These are phyloP conservation scores for Mesembryanthemum crystallinum DNA, from an alignment of 148 eudicot species.

Conservation along the genomic window DNA sequence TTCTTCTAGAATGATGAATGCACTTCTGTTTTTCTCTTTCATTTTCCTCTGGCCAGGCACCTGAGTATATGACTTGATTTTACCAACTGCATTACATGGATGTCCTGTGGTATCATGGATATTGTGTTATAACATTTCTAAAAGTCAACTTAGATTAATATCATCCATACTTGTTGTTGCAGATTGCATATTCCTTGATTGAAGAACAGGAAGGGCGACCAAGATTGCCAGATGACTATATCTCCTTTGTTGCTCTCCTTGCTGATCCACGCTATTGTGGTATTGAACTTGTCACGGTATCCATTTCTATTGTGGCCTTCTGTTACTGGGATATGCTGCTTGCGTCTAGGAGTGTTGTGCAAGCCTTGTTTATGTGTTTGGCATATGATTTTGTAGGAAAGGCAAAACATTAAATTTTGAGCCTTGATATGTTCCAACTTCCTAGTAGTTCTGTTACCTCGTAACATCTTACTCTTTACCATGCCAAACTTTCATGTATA, in stretches of 20 bases:
- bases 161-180: conserved; percentile 13
- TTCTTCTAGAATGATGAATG: conserved; percentile 9
- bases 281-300: conserved; percentile 41
- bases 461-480: not conserved
- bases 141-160: conserved; percentile 7
- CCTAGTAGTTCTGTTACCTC: not conserved
- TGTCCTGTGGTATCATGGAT: not conserved
- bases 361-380: not conserved
- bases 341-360: conserved; percentile 19
- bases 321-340: conserved; percentile 26
- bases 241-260: conserved; percentile 92
- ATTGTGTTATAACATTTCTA: not conserved
- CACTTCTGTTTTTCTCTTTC: conserved; percentile 1
- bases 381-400: not conserved
- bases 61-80: not conserved
- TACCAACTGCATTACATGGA: conserved; percentile 6
- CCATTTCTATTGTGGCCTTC: conserved; percentile 24
- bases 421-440: not conserved
- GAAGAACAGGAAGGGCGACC: conserved; percentile 81
- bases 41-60: not conserved
- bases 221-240: conserved; percentile 64
- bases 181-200: conserved; percentile 88
- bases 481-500: not conserved
- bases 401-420: not conserved
- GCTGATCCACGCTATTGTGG: conserved; percentile 97